Base-by-base conservation (phyloP, 108 stramenopile species). In the Cyclotella baltica region DNA sequence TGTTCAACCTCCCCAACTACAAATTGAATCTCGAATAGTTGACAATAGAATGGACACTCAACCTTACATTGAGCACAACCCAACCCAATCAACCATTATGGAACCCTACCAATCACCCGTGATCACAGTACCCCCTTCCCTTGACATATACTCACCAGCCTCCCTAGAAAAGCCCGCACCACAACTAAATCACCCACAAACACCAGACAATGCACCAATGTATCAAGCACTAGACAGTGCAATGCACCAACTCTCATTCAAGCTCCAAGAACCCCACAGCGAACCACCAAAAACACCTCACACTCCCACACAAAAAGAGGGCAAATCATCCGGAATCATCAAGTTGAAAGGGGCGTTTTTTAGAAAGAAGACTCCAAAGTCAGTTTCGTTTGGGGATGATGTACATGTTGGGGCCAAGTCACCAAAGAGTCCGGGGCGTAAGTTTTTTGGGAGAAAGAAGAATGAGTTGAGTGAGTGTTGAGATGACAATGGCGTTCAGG, bases 331-430 rank as follows among this genome's bases (percentile, higher is more conserved):
- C 25, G 34, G 61, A 19, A 62, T 62, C 27, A 33, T 15, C 61
- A 62, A 62, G 61, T n/a, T 62, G 20, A 62, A 62, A 35, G 20
- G 61, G 16, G 61, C 61, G 34, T 62, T 62, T 20, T 36, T 9
- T 33, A 62, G 61, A 34, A 62, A 62, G 31, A 62, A 62, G 31
- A 34, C 61, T 35, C 0, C 31, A 33, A 36, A 35, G 61, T 35
- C 61, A 62, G 31, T 62, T 4, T 19, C 33, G 11, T 62, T 36
- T 62, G 35, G n/a, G 6, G 34, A 34, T 4, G 13, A 62, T 15
- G 18, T 10, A 10, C 13, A 18, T n/a, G 31, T 18, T 0, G 27
- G 35, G 16, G 19, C 3, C 3, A 62, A 62, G 6, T 30, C 23
- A 35, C 61, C 35, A 16, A 35, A 34, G 35, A 56, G 55, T 25